Conservation (phyloP, 2,329 filamentous ascomycete species). For the Hypoxylon sp. region DNA sequence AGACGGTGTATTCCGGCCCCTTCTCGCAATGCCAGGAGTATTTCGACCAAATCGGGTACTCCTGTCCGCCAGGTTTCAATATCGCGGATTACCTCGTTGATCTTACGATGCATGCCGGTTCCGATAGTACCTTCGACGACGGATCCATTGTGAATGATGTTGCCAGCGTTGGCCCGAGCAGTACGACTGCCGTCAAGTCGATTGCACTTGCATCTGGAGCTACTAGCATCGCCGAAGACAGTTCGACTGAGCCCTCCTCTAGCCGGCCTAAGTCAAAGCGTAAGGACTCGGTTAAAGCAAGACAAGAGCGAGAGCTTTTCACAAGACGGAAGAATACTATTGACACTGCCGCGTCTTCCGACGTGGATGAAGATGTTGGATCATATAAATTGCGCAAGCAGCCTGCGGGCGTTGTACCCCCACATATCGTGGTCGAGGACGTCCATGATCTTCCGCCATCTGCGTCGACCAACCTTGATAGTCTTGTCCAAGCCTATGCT, state of each 20-base stretch:
- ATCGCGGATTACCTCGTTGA: slow-evolving; percentile 98
- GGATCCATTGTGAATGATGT: slow-evolving; percentile 66
- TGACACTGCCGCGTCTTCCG: slow-evolving; percentile 73
- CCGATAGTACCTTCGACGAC: slow-evolving; percentile 70
- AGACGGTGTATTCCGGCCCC: slow-evolving; percentile 92
- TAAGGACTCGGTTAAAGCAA: slow-evolving; percentile 83
- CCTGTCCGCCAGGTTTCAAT: slow-evolving; percentile 96
- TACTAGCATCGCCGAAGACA: slow-evolving; percentile 76
- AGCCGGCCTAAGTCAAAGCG: slow-evolving; percentile 77
- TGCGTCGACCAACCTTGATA: slow-evolving; percentile 83
- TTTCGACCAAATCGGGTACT: slow-evolving; percentile 91
- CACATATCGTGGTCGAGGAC: slow-evolving; percentile 76
- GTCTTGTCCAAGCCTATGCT: slow-evolving; percentile 80
- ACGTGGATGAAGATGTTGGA: slow-evolving; percentile 65
- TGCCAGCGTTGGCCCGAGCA: slow-evolving; percentile 82
- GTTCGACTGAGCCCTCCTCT: slow-evolving; percentile 69
- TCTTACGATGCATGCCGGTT: slow-evolving; percentile 93
- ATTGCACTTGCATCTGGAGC: slow-evolving; percentile 84
- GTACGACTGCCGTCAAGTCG: slow-evolving; percentile 88
- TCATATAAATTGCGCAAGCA: slow-evolving; percentile 66
- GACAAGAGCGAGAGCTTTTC: slow-evolving; percentile 90
- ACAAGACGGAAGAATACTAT: slow-evolving; percentile 79
- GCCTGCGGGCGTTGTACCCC: slow-evolving; percentile 54
- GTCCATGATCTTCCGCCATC: slow-evolving; percentile 71
- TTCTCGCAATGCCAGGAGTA: slow-evolving; percentile 91